Conservation (phyloP, 2,329 filamentous ascomycete species). For the Pyrenophora graminea region DNA sequence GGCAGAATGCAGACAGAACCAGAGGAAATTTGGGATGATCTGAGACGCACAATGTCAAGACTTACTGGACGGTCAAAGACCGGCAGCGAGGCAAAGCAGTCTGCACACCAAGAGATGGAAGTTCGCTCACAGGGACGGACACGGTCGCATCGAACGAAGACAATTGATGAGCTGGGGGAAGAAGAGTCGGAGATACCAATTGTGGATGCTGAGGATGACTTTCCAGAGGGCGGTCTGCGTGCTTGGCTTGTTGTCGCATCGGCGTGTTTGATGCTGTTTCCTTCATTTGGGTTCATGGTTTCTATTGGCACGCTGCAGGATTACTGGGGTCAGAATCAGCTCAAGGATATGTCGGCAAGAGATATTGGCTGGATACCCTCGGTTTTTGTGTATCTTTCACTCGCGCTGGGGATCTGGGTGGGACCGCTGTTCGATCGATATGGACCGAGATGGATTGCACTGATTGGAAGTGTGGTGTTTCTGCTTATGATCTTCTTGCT, state of each 20-base stretch:
- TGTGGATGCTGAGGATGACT: constrained; percentile 34
- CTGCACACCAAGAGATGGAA: constrained; percentile 15
- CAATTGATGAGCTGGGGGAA: background rate
- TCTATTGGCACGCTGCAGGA: constrained; percentile 75
- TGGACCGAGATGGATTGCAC: constrained; percentile 41
- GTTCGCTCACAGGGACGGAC: constrained; percentile 6
- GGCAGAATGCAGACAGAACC: constrained; percentile 12
- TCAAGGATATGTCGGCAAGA: constrained; percentile 63
- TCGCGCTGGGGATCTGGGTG: constrained; percentile 81
- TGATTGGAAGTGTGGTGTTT: constrained; percentile 34
- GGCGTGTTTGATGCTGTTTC: constrained; percentile 41
- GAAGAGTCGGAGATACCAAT: constrained; percentile 19
- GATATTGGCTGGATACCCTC: constrained; percentile 88
- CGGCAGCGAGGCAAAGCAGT: constrained; percentile 20
- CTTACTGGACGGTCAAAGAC: constrained; percentile 26
- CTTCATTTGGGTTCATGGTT: constrained; percentile 48
- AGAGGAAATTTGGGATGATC: constrained; percentile 26
- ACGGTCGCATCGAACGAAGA: constrained; percentile 13
- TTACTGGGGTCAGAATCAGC: constrained; percentile 74
- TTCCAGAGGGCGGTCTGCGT: constrained; percentile 46
- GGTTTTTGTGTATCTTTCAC: constrained; percentile 80
- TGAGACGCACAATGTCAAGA: constrained; percentile 25
- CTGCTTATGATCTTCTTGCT: constrained; percentile 40
- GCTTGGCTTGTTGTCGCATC: constrained; percentile 49
- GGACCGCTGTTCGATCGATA: constrained; percentile 70